phyloP scores from a whole-genome alignment of 2,329 filamentous ascomycete species.

The Torrubiella hemipterigena region DNA sequence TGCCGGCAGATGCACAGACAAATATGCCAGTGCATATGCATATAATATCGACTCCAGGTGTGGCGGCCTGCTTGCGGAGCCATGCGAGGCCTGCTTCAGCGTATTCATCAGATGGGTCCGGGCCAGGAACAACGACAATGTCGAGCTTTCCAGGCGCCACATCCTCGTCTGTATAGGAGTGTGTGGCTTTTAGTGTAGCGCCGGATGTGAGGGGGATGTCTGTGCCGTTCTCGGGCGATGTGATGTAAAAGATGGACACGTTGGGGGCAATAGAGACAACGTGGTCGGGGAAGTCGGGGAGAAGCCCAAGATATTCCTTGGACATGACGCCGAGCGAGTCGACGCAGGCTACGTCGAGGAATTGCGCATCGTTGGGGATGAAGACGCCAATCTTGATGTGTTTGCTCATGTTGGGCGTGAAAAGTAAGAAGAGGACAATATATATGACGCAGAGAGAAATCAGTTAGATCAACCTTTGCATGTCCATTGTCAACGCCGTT shows the following conservation, averaged over 20 bases:
- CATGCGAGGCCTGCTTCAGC: constrained; percentile 25
- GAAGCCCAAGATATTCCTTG: constrained; percentile 26
- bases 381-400: constrained; percentile 36
- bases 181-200: constrained; percentile 24
- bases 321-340: constrained; percentile 36
- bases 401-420: not conserved
- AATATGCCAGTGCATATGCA: constrained; percentile 39
- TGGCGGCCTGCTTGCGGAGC: constrained; percentile 26
- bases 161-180: constrained; percentile 29
- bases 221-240: constrained; percentile 20
- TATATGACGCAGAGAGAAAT: no score
- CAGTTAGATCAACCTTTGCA: no score
- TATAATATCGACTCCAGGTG: constrained; percentile 31
- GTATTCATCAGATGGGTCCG: constrained; percentile 24
- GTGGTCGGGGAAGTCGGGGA: constrained; percentile 20
- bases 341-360: constrained; percentile 37
- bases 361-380: constrained; percentile 31
- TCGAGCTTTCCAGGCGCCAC: constrained; percentile 39
- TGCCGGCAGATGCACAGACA: constrained; percentile 33
- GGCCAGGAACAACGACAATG: constrained; percentile 37
- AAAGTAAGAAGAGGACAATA: no score
- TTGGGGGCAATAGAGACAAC: constrained; percentile 28
- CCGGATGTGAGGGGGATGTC: constrained; percentile 29
- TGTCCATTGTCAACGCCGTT: no score
- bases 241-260: constrained; percentile 34